phyloP scores from a whole-genome alignment of 208 protist species.

The Balamuthia mandrillaris region DNA sequence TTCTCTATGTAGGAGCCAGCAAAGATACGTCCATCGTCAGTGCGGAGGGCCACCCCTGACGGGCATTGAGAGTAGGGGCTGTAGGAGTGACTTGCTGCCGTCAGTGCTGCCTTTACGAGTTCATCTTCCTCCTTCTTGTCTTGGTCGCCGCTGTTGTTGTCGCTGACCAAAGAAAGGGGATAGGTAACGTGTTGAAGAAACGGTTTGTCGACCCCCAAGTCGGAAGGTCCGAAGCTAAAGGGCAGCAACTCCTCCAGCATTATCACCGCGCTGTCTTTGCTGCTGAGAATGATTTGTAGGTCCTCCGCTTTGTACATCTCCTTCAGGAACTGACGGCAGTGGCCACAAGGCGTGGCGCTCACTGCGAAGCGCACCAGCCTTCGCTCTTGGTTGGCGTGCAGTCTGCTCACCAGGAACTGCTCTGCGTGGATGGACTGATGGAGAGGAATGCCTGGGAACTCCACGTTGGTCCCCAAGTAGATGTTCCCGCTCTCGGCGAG shows the following conservation, averaged over 20 bases:
- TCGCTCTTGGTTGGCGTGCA: not conserved
- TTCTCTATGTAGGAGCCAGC: constrained; percentile 16
- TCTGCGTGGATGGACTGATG: constrained; percentile 10
- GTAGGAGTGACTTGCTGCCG: constrained; percentile 7
- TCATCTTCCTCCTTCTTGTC: not conserved
- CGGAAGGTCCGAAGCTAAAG: not conserved
- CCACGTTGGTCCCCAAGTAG: not conserved
- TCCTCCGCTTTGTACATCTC: not conserved
- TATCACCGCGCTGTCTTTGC: not conserved
- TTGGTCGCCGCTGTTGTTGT: not conserved
- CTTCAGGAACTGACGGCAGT: constrained; percentile 19
- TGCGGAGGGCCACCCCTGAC: constrained; percentile 11
- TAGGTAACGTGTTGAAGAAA: not conserved
- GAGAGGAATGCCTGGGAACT: not conserved
- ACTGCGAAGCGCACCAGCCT: not conserved
- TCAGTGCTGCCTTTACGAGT: not conserved
- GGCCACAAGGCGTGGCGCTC: constrained; percentile 3
- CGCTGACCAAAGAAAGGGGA: not conserved
- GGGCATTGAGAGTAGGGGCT: constrained; percentile 13
- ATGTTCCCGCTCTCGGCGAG: not conserved
- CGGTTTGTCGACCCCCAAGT: not conserved
- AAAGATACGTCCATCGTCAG: not conserved
- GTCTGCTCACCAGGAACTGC: not conserved
- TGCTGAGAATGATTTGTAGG: not conserved
- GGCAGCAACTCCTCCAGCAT: not conserved